phyloP scores from a whole-genome alignment of 139 green algal genomes.

The Monoraphidium neglectum region DNA sequence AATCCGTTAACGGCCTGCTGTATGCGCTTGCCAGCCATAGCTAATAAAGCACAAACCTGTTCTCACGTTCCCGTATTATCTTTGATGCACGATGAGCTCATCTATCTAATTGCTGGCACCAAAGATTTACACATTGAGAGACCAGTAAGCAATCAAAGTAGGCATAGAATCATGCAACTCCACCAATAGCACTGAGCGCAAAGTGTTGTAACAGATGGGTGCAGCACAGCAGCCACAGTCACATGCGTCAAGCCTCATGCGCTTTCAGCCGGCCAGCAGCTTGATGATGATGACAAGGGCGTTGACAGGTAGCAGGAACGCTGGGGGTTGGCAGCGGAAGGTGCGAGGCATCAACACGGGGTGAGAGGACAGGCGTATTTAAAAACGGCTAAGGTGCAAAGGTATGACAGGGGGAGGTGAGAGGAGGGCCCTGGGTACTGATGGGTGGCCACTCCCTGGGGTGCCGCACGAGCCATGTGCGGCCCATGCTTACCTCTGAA shows the following conservation, averaged over 20 bases:
- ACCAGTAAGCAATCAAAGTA: too few species aligned
- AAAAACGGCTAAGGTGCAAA: background rate
- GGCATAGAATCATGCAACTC: too few species aligned
- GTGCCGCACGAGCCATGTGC: background rate
- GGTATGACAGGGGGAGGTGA: background rate
- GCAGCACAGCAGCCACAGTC: too few species aligned
- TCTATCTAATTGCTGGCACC: too few species aligned
- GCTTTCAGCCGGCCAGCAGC: constrained; percentile 72
- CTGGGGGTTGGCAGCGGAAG: constrained; percentile 36
- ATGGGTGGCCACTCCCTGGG: background rate
- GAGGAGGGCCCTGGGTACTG: background rate
- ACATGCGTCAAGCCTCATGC: background rate
- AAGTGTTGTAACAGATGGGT: too few species aligned
- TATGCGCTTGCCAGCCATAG: too few species aligned
- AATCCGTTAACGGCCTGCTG: too few species aligned
- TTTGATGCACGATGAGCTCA: too few species aligned
- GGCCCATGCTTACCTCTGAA: constrained; percentile 65
- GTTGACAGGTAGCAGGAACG: constrained; percentile 79
- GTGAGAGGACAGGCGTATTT: background rate
- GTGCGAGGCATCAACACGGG: background rate
- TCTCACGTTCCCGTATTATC: too few species aligned
- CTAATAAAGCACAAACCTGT: too few species aligned
- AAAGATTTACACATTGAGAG: too few species aligned
- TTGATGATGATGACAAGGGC: constrained; percentile 79
- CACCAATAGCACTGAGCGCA: too few species aligned